Percentiles rank a stretch among this genome's conserved stretches.
phyloP scores from a whole-genome alignment of 1,139 yeast genomes.

The Chernovozyma aurita region DNA sequence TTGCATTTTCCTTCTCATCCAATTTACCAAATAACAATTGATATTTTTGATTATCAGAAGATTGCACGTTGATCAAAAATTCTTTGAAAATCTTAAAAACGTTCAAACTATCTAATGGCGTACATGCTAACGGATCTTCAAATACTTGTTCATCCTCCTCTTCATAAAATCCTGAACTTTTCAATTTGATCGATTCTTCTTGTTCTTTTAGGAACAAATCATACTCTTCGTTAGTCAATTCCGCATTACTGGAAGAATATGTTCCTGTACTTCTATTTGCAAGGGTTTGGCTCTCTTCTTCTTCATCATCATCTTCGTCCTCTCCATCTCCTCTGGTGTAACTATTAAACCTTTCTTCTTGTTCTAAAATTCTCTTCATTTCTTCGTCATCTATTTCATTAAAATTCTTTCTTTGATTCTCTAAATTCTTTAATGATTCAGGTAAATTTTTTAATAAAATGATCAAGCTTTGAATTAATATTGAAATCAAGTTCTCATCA shows the following conservation, averaged over 20 bases:
- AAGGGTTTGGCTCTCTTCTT: background rate
- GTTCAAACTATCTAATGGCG: slow-evolving; percentile 72
- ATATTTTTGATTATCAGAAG: slow-evolving; percentile 10
- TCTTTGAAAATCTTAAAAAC: slow-evolving; percentile 36
- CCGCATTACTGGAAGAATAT: slow-evolving; percentile 27
- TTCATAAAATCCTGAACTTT: slow-evolving; percentile 33
- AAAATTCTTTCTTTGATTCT: slow-evolving; percentile 51
- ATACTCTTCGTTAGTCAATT: slow-evolving; percentile 30
- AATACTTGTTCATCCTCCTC: slow-evolving; percentile 53
- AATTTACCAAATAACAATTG: slow-evolving; percentile 11
- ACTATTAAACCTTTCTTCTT: slow-evolving; percentile 5
- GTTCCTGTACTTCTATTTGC: slow-evolving; percentile 14
- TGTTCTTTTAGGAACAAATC: slow-evolving; percentile 19
- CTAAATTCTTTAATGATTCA: slow-evolving; percentile 60
- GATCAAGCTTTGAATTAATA: slow-evolving; percentile 44
- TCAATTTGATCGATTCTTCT: slow-evolving; percentile 37
- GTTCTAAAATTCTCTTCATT: slow-evolving; percentile 5
- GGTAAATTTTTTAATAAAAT: slow-evolving; percentile 59
- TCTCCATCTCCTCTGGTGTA: slow-evolving; percentile 11
- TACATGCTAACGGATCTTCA: slow-evolving; percentile 79
- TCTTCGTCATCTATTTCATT: slow-evolving; percentile 30
- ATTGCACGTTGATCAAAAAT: slow-evolving; percentile 7
- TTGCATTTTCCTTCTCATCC: slow-evolving; percentile 8
- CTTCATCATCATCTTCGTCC: slow-evolving; percentile 11
- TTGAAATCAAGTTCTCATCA: slow-evolving; percentile 12